phyloP scores from a whole-genome alignment of 768 basidiomycete genomes.

The Suillus americanus region DNA sequence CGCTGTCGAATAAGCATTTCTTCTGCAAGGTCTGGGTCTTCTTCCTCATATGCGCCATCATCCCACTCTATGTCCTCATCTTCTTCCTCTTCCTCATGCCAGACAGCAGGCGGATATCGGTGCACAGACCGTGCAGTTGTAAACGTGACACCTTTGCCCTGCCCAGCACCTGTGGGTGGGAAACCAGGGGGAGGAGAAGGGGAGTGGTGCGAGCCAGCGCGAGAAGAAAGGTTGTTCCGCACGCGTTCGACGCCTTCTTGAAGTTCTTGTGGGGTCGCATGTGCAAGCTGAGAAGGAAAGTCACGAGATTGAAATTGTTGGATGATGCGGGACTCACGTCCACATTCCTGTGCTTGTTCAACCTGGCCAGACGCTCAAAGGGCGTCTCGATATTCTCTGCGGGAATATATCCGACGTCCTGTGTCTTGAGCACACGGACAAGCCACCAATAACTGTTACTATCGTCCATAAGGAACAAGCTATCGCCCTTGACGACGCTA shows the following conservation, averaged over 20 bases:
- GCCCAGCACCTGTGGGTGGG: slow-evolving; percentile 22
- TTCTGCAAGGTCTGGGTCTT: slow-evolving; percentile 61
- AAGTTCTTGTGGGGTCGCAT: slow-evolving; percentile 49
- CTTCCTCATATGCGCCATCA: slow-evolving; percentile 69
- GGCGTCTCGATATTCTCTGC: slow-evolving; percentile 99
- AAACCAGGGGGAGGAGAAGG: slow-evolving; percentile 46
- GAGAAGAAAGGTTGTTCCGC: slow-evolving; percentile 49
- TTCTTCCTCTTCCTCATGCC: slow-evolving; percentile 73
- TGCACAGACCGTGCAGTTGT: slow-evolving; percentile 64
- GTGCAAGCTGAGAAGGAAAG: slow-evolving; percentile 25
- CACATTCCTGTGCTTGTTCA: slow-evolving; percentile 97
- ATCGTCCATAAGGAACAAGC: slow-evolving; percentile 94
- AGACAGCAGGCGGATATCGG: slow-evolving; percentile 80
- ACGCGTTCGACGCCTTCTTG: slow-evolving; percentile 58
- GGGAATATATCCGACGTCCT: slow-evolving; percentile 98
- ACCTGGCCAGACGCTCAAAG: slow-evolving; percentile 89
- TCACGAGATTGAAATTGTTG: neutral
- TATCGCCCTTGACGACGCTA: slow-evolving; percentile 97
- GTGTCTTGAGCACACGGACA: slow-evolving; percentile 95
- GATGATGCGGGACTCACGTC: slow-evolving; percentile 59
- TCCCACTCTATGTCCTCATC: slow-evolving; percentile 55
- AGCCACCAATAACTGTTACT: slow-evolving; percentile 99
- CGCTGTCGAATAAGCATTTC: slow-evolving; percentile 47
- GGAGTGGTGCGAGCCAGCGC: slow-evolving; percentile 47
- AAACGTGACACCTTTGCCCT: slow-evolving; percentile 65